A percentile compares a stretch with the other conserved stretches of the same genome.
Evolutionary conservation across 345 rosid genomes (phyloP).

Genomic region (Acer negundo): DNA sequence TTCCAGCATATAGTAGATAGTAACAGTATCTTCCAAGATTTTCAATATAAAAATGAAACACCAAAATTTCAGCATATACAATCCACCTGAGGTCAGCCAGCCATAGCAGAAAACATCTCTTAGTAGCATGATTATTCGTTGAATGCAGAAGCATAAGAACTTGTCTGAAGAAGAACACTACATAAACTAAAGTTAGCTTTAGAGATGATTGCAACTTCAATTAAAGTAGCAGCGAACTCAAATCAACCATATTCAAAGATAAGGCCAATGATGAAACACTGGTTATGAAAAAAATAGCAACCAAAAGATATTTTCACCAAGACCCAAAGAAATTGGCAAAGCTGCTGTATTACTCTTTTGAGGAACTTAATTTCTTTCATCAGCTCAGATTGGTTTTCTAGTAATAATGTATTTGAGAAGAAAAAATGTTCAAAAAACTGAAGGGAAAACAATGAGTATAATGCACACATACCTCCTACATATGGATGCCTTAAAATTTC

Average conservation of each 20-base stretch:
- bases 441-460: background rate
- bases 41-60: background rate
- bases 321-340: conserved; percentile 70
- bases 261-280: background rate
- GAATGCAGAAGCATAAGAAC: no score
- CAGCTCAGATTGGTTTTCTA: conserved; percentile 86
- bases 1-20: no score
- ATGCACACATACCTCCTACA: conserved; percentile 67
- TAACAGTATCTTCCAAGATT: no score
- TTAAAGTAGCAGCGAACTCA: no score
- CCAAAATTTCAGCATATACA: background rate
- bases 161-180: no score
- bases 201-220: no score
- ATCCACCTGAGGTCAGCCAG: background rate
- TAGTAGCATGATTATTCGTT: no score
- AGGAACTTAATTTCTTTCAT: conserved; percentile 74
- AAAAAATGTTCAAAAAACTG: conserved; percentile 2
- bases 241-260: no score
- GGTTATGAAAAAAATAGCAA: conserved; percentile 3
- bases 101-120: no score
- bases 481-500: conserved; percentile 90
- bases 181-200: no score
- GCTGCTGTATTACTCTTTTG: conserved; percentile 78
- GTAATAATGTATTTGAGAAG: conserved; percentile 21
- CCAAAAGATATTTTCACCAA: conserved; percentile 8